A percentile compares a stretch with the other conserved stretches of the same genome.
These are phyloP conservation scores for Pestalotiopsis sp. DNA, from an alignment of 2,329 filamentous ascomycete species.

Conservation along the genomic window DNA sequence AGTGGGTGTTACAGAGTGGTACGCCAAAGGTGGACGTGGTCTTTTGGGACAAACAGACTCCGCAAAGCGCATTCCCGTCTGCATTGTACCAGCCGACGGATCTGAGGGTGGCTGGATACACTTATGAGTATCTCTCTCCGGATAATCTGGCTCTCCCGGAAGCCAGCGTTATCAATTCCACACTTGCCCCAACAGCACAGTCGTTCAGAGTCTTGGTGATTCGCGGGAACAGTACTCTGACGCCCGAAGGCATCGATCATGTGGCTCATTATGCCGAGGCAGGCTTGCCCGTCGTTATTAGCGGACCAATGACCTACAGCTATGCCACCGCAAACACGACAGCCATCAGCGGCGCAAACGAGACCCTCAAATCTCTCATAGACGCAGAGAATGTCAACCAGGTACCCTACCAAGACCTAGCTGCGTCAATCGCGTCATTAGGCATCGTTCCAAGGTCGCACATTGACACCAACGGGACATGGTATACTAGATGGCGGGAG, in stretches of 20 bases:
- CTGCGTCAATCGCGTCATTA: background rate
- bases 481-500: slow-evolving; percentile 3
- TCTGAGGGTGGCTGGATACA: background rate
- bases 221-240: slow-evolving; percentile 1
- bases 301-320: background rate
- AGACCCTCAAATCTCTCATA: background rate
- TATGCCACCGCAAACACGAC: background rate
- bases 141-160: background rate
- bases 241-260: background rate
- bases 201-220: background rate
- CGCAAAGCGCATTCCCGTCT: background rate
- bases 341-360: background rate
- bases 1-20: background rate
- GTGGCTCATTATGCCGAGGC: background rate
- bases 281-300: background rate
- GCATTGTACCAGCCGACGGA: background rate
- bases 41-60: background rate
- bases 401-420: background rate
- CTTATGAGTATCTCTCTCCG: slow-evolving; percentile 1
- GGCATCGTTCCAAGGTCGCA: background rate
- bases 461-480: background rate
- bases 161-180: background rate
- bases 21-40: slow-evolving; percentile 1
- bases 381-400: background rate
- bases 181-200: background rate